Evolutionary conservation across 306 rosid species (phyloP).

Genomic region (Rosa chinensis): DNA sequence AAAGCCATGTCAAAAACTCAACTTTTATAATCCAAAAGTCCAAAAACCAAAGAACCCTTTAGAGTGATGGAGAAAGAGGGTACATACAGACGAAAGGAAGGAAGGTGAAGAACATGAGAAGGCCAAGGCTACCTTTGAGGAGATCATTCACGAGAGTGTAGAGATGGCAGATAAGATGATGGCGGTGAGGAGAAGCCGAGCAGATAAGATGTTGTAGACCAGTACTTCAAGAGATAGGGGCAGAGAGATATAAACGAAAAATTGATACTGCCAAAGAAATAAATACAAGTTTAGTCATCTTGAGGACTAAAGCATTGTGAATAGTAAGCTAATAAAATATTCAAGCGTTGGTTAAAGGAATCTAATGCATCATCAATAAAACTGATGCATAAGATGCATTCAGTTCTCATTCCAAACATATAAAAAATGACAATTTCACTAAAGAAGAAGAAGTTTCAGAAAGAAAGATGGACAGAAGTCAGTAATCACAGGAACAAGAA

Average conservation of each 20-base stretch:
- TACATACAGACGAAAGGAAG: no score
- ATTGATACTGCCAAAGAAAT: not conserved
- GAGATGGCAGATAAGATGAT: no score
- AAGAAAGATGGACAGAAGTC: not conserved
- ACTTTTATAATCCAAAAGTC: conserved; percentile 5
- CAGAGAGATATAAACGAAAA: not conserved
- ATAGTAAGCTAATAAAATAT: not conserved
- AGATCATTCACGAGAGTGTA: no score
- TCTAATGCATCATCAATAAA: not conserved
- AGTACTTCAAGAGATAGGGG: not conserved
- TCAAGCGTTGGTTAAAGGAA: not conserved
- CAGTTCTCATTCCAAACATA: not conserved
- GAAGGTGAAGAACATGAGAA: no score
- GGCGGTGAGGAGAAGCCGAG: no score
- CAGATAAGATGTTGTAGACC: not conserved
- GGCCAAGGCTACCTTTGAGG: no score
- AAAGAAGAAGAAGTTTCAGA: not conserved
- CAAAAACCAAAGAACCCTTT: not conserved
- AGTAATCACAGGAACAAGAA: not conserved
- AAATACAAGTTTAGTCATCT: not conserved
- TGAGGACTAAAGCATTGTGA: not conserved
- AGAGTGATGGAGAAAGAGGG: not conserved
- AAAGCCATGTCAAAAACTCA: conserved; percentile 55
- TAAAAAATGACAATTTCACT: not conserved
- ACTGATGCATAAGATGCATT: not conserved